phyloP scores from a whole-genome alignment of 257 asterid species.

The Solanum gracilifrons region DNA sequence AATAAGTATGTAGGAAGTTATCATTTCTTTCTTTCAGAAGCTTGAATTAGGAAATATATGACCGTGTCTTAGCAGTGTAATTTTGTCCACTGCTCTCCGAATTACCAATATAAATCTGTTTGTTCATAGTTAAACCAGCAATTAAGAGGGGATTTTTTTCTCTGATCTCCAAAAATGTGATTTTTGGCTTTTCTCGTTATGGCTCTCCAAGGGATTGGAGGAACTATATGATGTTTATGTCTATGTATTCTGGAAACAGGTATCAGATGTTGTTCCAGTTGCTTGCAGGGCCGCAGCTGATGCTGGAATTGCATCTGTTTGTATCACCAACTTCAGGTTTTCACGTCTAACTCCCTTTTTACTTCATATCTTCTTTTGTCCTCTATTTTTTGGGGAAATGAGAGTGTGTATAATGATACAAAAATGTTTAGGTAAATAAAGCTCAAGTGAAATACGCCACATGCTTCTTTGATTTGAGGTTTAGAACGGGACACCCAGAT shows the following conservation, averaged over 20 bases:
- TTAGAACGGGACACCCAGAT: neutral
- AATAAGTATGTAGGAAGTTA: neutral
- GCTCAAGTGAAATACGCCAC: neutral
- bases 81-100: neutral
- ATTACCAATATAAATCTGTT: neutral
- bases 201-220: neutral
- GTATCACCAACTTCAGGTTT: slow-evolving; percentile 92
- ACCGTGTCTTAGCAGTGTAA: neutral
- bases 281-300: slow-evolving; percentile 99
- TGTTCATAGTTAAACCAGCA: neutral
- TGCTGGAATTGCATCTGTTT: slow-evolving; percentile 93
- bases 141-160: neutral
- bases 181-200: neutral
- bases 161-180: neutral
- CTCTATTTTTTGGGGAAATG: neutral
- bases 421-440: neutral
- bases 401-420: neutral
- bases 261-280: slow-evolving; percentile 98
- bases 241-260: slow-evolving; percentile 27
- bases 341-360: neutral
- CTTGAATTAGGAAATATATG: neutral
- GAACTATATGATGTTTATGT: neutral
- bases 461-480: neutral
- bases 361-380: neutral
- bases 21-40: neutral